Base-by-base conservation (phyloP, 192 early-diverging fungal genomes). In the Coemansia sp. region DNA sequence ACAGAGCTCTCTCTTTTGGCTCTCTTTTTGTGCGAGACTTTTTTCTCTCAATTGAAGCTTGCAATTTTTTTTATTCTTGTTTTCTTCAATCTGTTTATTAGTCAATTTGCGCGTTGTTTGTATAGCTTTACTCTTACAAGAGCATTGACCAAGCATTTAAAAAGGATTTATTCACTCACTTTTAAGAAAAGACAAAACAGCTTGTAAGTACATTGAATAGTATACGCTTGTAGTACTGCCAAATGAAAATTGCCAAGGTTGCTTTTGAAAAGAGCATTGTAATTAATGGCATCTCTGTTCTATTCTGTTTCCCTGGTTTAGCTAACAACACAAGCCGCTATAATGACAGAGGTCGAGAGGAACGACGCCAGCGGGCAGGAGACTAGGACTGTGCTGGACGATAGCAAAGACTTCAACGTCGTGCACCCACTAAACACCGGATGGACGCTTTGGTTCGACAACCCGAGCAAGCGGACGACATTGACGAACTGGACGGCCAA, bases 401-500 rank as follows among this genome's bases (percentile, higher is more conserved):
- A 92, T 71, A 81, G 86, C 25, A 56, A 82, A n/a, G 81, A 90
- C 71, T 93, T 86, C 75, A 92, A 89, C 63, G 89, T 88, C 25
- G 94, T 93, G 80, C 97, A 99, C 68, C 89, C 88, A 51, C 87
- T 99, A 37, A 87, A 95, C 69, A 81, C 90, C 58, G 75, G 78
- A 42, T 99, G 97, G 97, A 94, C 94, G 30, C 82, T 99, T 66
- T 99, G 94, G 94, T 97, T 90, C 71, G 94, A 96, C 76, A 89
- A 90, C 75, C 92, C 92, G 42, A 85, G 74, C 61, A 92, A 91
- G 83, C 88, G 88, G 73, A 85, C 91, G 21, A 95, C 76, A 42
- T 81, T 81, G 56, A 74, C 83, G 51, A 91, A 84, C 71, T 98
- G 95, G 95, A 86, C 88, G 25, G 85, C 88, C 29, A 90, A 90